These are phyloP conservation scores for Pythium periplocum DNA, from an alignment of 352 stramenopile genomes.

Conservation along the genomic window DNA sequence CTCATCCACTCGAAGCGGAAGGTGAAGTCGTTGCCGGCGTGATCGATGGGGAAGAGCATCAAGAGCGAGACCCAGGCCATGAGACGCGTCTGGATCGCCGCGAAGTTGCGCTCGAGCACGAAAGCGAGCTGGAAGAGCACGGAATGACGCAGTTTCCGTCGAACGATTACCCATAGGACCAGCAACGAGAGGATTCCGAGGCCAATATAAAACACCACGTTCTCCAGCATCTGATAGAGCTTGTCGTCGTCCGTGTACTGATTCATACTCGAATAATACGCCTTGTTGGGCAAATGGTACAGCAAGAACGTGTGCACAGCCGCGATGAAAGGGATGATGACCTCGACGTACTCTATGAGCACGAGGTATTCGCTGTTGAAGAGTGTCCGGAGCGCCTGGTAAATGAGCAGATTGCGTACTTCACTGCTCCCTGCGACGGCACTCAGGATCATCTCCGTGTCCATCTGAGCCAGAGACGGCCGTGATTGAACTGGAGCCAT, in stretches of 20 bases:
- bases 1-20: slow-evolving; percentile 24
- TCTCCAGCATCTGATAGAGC: slow-evolving; percentile 2
- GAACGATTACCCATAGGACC: slow-evolving; percentile 12
- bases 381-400: slow-evolving; percentile 5
- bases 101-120: slow-evolving; percentile 25
- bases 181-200: slow-evolving; percentile 25
- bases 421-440: background rate
- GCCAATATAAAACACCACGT: slow-evolving; percentile 15
- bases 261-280: slow-evolving; percentile 25
- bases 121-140: slow-evolving; percentile 26
- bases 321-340: slow-evolving; percentile 23
- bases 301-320: slow-evolving; percentile 25
- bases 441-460: too few species aligned
- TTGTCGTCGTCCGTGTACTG: slow-evolving; percentile 4
- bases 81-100: slow-evolving; percentile 26
- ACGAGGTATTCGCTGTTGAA: slow-evolving; percentile 30
- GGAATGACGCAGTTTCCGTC: slow-evolving; percentile 18
- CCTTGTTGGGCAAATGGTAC: slow-evolving; percentile 21
- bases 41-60: slow-evolving; percentile 23
- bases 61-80: slow-evolving; percentile 23
- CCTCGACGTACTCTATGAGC: slow-evolving; percentile 37
- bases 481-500: too few species aligned
- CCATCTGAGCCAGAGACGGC: too few species aligned
- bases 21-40: slow-evolving; percentile 24
- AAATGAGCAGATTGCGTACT: slow-evolving; percentile 3